phyloP scores from a whole-genome alignment of 2,329 filamentous ascomycete species.

The Xylariomycetidae sp. region DNA sequence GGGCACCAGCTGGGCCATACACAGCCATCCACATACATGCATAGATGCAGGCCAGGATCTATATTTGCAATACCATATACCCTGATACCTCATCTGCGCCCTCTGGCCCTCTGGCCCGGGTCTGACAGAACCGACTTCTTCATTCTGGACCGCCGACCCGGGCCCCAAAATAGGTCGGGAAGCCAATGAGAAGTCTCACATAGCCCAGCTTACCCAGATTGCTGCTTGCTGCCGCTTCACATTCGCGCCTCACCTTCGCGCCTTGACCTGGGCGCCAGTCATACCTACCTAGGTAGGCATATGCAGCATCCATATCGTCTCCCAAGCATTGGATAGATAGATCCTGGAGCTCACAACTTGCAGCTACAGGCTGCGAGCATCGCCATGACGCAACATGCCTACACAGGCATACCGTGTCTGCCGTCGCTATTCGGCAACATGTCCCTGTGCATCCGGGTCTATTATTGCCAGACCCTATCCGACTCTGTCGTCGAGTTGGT shows the following conservation, averaged over 20 bases:
- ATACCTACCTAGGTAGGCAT: too few species aligned
- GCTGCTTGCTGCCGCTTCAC: too few species aligned
- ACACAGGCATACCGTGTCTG: conserved; percentile 1
- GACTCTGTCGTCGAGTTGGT: conserved; percentile 11
- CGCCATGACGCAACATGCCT: conserved; percentile 7
- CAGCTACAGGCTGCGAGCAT: conserved; percentile 2
- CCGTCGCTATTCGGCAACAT: conserved; percentile 5
- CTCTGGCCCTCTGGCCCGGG: conserved; percentile 7
- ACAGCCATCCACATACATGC: conserved; percentile 8
- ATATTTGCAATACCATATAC: conserved; percentile 12
- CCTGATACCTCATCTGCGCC: conserved; percentile 8
- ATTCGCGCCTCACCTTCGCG: too few species aligned
- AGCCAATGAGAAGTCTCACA: conserved; percentile 15
- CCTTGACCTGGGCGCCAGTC: too few species aligned
- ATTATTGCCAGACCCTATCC: conserved; percentile 9
- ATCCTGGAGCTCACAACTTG: conserved; percentile 5
- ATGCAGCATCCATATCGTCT: conserved; percentile 3
- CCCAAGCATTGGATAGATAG: conserved; percentile 3
- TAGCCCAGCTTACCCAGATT: too few species aligned
- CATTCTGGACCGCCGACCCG: conserved; percentile 8
- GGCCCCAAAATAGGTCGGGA: conserved; percentile 13
- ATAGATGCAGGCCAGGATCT: conserved; percentile 10
- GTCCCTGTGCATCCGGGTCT: conserved; percentile 3
- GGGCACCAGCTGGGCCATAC: conserved; percentile 5
- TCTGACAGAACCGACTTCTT: too few species aligned